Evolutionary conservation across 305 asterid genomes (phyloP), one percentile per base, ranked within the genome.

Genomic region (Withania somnifera): DNA sequence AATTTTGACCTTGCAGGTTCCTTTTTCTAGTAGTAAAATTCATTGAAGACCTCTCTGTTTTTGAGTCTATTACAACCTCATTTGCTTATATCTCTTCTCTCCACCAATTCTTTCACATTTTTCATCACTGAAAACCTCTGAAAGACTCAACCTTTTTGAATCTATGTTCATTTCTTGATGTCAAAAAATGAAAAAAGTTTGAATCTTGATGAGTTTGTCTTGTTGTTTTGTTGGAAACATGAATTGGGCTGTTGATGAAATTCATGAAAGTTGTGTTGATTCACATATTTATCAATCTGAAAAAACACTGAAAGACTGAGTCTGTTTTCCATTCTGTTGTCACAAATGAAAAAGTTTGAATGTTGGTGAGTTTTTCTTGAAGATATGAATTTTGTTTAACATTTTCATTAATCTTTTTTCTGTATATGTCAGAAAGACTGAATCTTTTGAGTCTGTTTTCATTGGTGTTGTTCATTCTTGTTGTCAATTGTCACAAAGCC

Each of bases 1-100:
- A 84, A 85, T 88, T n/a, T 85, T 90, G 92, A 90, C 92, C 88
- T 85, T 84, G 81, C 85, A 83, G 88, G 20, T 83, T 81, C 81
- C 91, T 85, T 87, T 85, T 87, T 82, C 85, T 26, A 77, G 88
- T 26, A 77, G 88, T 81, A 90, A 42, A 24, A 8, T 26, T 82
- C 81, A 71, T 60, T 67, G 79, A 84, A 81, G 36, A 36, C 24
- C 7, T 73, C 77, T n/a, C 0, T 5, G 6, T 3, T 36, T 36
- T 56, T 81, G 22, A 83, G 82, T 79, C 87, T 86, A 40, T 78
- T 87, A 80, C 67, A 54, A 38, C 52, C 24, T 66, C 86, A 79
- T 77, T 85, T 86, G 51, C 84, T 61, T 60, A 75, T 5, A 73
- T 63, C 30, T 57, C 77, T 50, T 13, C 26, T 73, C 28, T 14